These are phyloP conservation scores for Fistulinella prunicolor DNA, from an alignment of 768 basidiomycete genomes.

Conservation along the genomic window DNA sequence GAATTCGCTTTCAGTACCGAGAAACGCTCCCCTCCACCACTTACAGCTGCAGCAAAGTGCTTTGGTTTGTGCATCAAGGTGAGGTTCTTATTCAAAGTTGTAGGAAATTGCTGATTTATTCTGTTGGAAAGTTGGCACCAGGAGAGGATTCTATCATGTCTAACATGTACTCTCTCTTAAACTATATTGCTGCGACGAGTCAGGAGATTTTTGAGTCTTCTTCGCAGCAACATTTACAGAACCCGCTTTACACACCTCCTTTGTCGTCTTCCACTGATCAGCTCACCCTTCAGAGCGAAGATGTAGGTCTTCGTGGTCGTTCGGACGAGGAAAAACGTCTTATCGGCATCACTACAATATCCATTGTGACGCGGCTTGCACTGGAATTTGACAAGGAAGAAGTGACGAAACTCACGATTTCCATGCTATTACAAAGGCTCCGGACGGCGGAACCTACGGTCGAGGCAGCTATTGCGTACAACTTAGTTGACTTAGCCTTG, in stretches of 20 bases:
- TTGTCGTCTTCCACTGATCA: conserved; percentile 40
- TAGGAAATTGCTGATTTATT: conserved; percentile 3
- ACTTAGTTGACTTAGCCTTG: conserved; percentile 86
- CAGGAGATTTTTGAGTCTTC: conserved; percentile 65
- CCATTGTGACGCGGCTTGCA: conserved; percentile 83
- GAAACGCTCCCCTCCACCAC: conserved; percentile 69
- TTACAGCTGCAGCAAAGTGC: conserved; percentile 86
- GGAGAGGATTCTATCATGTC: conserved; percentile 91
- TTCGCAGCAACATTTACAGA: conserved; percentile 40
- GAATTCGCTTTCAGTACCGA: conserved; percentile 80
- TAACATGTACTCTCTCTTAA: conserved; percentile 94
- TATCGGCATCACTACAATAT: conserved; percentile 87
- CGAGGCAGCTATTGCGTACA: conserved; percentile 89
- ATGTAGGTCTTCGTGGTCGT: conserved; percentile 60
- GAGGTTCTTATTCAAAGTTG: not conserved
- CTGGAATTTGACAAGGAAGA: conserved; percentile 86
- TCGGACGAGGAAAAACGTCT: conserved; percentile 83
- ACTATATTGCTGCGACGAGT: conserved; percentile 83
- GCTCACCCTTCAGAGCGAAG: conserved; percentile 53
- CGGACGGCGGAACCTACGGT: conserved; percentile 82
- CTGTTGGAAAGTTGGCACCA: conserved; percentile 59
- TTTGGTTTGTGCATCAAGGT: conserved; percentile 88
- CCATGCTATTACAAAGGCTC: conserved; percentile 88
- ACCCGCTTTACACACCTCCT: conserved; percentile 38
- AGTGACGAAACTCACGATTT: conserved; percentile 84